Evolutionary conservation across 2,329 filamentous ascomycete genomes (phyloP).

Genomic region (Hymenoscyphus fraxineus): DNA sequence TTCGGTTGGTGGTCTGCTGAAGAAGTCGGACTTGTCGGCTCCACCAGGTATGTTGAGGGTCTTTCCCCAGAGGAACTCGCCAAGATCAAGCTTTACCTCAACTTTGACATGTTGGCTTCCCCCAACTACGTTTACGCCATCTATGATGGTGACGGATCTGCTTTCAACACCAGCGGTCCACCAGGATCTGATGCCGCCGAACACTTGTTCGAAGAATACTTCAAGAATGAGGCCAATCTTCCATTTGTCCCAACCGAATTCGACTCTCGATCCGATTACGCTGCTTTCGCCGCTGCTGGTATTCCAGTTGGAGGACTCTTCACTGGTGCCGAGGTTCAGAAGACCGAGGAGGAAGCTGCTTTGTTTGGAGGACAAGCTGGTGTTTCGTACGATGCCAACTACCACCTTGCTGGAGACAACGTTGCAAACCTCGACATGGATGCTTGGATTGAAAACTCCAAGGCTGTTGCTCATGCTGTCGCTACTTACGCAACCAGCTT

Average conservation of each 20-base stretch:
- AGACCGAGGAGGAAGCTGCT: constrained; percentile 61
- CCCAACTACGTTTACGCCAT: constrained; percentile 65
- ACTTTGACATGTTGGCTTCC: constrained; percentile 68
- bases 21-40: constrained; percentile 63
- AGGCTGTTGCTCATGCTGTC: constrained; percentile 38
- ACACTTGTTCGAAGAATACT: constrained; percentile 66
- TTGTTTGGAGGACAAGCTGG: constrained; percentile 70
- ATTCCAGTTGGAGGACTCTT: constrained; percentile 74
- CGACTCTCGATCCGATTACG: constrained; percentile 77
- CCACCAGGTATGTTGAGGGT: constrained; percentile 55
- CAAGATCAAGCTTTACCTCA: constrained; percentile 63
- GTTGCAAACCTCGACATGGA: constrained; percentile 54
- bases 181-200: constrained; percentile 66
- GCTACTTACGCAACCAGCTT: constrained; percentile 17
- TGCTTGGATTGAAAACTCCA: constrained; percentile 54
- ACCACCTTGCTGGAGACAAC: constrained; percentile 60
- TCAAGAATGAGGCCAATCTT: constrained; percentile 51
- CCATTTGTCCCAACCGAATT: constrained; percentile 71
- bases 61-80: constrained; percentile 55
- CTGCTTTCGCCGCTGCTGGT: constrained; percentile 67
- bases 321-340: constrained; percentile 73
- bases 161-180: constrained; percentile 68
- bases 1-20: constrained; percentile 68
- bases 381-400: constrained; percentile 55
- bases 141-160: constrained; percentile 49